Evolutionary conservation across 352 stramenopile genomes (phyloP), one percentile per base, ranked within the genome.

Genomic region (Globisporangium perplexum): DNA sequence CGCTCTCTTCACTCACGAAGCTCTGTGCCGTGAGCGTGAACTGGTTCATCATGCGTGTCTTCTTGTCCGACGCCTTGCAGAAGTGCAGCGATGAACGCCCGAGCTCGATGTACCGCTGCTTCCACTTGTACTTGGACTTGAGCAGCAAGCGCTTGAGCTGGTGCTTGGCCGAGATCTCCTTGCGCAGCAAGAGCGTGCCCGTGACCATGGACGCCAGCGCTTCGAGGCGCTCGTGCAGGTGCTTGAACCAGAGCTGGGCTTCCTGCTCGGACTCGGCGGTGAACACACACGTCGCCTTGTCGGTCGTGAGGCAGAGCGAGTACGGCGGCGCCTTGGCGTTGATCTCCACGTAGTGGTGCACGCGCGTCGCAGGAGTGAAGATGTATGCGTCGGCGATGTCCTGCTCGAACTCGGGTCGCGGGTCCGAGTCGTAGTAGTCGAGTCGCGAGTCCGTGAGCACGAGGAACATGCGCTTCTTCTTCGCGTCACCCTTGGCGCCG

Each of bases 401-500:
- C 26, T 74, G 62, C 1, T 79, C 58, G 46, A 92, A 92, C 20
- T 66, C 62, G 7, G 78, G 79, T 1, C 79, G 79, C 17, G 79
- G 77, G 38, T 92, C 82, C 11, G 50, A 62, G 4, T 63, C 46
- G 52, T 90, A 92, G 54, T 84, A 89, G 56, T 89, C 82, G 52
- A 90, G 75, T 3, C 79, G 77, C n/a, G 82, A 76, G 44, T 88
- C 76, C 4, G 78, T 86, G 20, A 92, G 67, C 60, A 90, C 75
- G 36, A 86, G 66, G 52, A 92, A 92, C 36, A 84, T 76, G 26
- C 75, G 76, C 38, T 53, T 72, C 18, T 67, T 69, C 60, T 85
- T 88, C 38, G 69, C 57, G 50, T 72, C 63, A 43, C 69, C 68
- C 0, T 66, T 63, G 8, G 60, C 72, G 22, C 78, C 75, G 45